These are phyloP conservation scores for Ceratocystis diversiconidia DNA, from an alignment of 2,329 filamentous ascomycete genomes.

Conservation along the genomic window DNA sequence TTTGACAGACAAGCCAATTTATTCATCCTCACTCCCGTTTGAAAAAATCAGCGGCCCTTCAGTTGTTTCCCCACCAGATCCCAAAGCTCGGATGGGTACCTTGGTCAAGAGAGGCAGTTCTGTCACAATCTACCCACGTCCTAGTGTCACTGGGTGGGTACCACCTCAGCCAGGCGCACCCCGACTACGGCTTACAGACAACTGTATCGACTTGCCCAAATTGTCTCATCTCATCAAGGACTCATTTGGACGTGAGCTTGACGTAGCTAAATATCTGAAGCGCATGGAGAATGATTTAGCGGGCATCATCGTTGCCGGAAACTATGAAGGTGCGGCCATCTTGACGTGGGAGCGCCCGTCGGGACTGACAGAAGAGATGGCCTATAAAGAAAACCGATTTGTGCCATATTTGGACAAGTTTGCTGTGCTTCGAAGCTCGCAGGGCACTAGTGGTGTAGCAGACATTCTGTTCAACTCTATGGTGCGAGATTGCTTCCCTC, in stretches of 20 bases:
- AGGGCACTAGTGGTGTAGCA: conserved; percentile 83
- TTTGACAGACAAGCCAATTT: conserved; percentile 82
- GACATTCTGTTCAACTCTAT: conserved; percentile 95
- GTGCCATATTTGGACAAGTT: conserved; percentile 97
- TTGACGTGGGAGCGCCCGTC: conserved; percentile 82
- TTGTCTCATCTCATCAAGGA: conserved; percentile 83
- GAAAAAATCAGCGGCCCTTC: conserved; percentile 38
- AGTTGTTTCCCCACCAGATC: conserved; percentile 9
- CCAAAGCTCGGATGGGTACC: conserved; percentile 40
- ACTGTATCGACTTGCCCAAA: conserved; percentile 66
- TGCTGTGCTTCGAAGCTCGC: conserved; percentile 73
- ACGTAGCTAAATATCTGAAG: conserved; percentile 66
- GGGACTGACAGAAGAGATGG: conserved; percentile 40
- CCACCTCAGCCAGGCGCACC: conserved; percentile 45
- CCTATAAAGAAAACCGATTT: conserved; percentile 43
- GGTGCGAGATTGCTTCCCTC: conserved; percentile 75
- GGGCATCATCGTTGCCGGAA: conserved; percentile 84
- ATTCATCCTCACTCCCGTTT: conserved; percentile 77
- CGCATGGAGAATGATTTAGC: conserved; percentile 73
- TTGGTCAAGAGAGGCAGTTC: conserved; percentile 87
- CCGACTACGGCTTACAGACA: conserved; percentile 59
- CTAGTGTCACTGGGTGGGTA: conserved; percentile 50
- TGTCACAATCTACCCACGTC: conserved; percentile 67
- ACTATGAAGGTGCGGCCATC: conserved; percentile 91
- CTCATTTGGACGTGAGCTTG: conserved; percentile 73